phyloP scores from a whole-genome alignment of 2,329 filamentous ascomycete species.

The Scedosporium minutisporum region DNA sequence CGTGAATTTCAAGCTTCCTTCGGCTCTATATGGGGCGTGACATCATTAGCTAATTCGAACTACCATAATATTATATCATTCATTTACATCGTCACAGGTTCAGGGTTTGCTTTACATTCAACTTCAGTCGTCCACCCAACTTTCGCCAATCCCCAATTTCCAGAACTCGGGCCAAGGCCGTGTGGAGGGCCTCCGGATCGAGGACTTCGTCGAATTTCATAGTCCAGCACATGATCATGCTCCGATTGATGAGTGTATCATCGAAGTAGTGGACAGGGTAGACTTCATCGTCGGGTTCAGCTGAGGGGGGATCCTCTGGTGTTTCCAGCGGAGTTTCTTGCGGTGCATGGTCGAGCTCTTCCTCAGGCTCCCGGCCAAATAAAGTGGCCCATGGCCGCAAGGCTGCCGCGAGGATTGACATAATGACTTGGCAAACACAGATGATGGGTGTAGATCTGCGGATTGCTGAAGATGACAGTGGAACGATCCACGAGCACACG shows the following conservation, averaged over 20 bases:
- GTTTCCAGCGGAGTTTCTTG: background rate
- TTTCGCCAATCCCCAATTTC: conserved; percentile 1
- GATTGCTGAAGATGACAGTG: no score
- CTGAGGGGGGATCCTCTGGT: background rate
- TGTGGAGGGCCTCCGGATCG: background rate
- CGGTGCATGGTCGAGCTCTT: background rate
- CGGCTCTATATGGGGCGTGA: background rate
- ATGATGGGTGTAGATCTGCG: no score
- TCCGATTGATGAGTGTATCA: background rate
- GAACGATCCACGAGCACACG: background rate
- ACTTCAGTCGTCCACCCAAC: background rate
- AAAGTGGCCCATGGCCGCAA: no score
- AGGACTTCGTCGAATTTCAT: conserved; percentile 1
- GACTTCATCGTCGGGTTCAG: background rate
- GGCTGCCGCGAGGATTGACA: no score
- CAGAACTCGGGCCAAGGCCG: background rate
- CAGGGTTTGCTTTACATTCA: background rate
- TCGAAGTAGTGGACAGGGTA: conserved; percentile 2
- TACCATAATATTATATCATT: background rate
- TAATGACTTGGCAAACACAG: no score
- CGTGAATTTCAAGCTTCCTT: background rate
- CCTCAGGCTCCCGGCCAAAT: no score
- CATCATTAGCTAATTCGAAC: background rate
- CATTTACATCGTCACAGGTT: background rate
- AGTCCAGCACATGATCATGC: conserved; percentile 2